Base-by-base conservation (phyloP, 768 basidiomycete genomes). In the Galerina marginata region DNA sequence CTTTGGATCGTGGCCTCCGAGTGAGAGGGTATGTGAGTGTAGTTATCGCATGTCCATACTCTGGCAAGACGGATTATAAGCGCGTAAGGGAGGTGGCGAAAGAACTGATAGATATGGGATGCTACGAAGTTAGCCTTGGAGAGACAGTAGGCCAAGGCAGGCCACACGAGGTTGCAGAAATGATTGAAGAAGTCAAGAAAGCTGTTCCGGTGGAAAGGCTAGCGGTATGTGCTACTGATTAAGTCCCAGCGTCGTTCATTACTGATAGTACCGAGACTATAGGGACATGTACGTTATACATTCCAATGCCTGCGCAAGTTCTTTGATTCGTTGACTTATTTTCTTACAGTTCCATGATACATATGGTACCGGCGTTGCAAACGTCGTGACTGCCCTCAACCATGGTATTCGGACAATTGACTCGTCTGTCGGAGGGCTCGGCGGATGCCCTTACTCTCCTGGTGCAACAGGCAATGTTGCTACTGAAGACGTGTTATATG, bases 381-480 rank as follows among this genome's bases (percentile, higher is more conserved):
- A 94, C 65, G 86, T 92, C 14, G 74, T 93, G 43, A 76, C 86
- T 4, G 89, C 92, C 3, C 83, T 94, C 11, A 77, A 83, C 10
- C 76, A 87, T 51, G 96, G 95, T 14, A 75, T 98, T 11, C 83
- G 88, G 10, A 92, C 93, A 2, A 83, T 99, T 44, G 96, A 92
- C 69, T 81, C 91, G 2, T 88, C 91, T 0, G 86, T 97, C 15
- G 94, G 90, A 15, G 95, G 96, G 0, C 86, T 98, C 1, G 96
- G 96, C 3, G 95, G 96, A 15, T 98, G 96, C 69, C 96, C 96
- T 2, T 99, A 93, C 74, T 95, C 96, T 1, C 96, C 96, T 2
- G 95, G 95, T 5, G 95, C 96, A 12, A 95, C 94, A 0, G 96
- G 96, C 14, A 97, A 97, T 66, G 92, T 97, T 15, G 89, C 94